phyloP scores from a whole-genome alignment of 2,329 filamentous ascomycete genomes.

The Sporothrix dimorphospora region DNA sequence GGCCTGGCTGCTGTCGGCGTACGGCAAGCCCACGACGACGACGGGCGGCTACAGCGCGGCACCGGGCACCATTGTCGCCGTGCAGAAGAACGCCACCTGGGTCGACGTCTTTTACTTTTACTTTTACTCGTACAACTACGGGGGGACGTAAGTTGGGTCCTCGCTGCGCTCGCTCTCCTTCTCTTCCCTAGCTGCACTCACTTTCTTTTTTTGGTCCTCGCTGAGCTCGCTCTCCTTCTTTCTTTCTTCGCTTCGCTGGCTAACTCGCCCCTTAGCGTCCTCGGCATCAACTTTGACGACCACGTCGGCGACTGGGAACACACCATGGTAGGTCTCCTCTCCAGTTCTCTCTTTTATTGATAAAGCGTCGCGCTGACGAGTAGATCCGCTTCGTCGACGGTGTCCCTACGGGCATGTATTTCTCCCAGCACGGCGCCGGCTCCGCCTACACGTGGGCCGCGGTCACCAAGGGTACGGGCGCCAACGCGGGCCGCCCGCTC shows the following conservation, averaged over 20 bases:
- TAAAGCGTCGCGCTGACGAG: neutral
- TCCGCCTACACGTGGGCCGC: slow-evolving; percentile 36
- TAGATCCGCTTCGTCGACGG: slow-evolving; percentile 37
- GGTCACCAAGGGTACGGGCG: slow-evolving; percentile 26
- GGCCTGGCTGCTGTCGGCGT: slow-evolving; percentile 33
- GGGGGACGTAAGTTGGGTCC: slow-evolving; percentile 28
- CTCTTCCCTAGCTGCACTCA: too few species aligned
- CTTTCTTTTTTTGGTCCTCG: neutral
- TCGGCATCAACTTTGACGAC: slow-evolving; percentile 35
- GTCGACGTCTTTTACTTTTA: slow-evolving; percentile 36
- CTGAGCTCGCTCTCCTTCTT: neutral
- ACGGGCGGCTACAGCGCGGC: slow-evolving; percentile 32
- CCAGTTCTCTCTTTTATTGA: neutral
- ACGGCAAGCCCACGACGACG: slow-evolving; percentile 31
- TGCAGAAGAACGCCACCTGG: slow-evolving; percentile 34
- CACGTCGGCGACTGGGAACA: slow-evolving; percentile 39
- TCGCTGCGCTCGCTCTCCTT: neutral
- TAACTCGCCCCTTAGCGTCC: slow-evolving; percentile 26
- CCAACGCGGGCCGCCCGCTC: slow-evolving; percentile 30
- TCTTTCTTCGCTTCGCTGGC: neutral
- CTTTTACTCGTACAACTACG: slow-evolving; percentile 36
- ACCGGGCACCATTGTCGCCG: slow-evolving; percentile 34
- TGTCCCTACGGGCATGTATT: slow-evolving; percentile 34
- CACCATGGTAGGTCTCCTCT: slow-evolving; percentile 32
- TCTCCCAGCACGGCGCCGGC: slow-evolving; percentile 36